phyloP scores from a whole-genome alignment of 352 stramenopile species.

The Pythium pyrilobum region DNA sequence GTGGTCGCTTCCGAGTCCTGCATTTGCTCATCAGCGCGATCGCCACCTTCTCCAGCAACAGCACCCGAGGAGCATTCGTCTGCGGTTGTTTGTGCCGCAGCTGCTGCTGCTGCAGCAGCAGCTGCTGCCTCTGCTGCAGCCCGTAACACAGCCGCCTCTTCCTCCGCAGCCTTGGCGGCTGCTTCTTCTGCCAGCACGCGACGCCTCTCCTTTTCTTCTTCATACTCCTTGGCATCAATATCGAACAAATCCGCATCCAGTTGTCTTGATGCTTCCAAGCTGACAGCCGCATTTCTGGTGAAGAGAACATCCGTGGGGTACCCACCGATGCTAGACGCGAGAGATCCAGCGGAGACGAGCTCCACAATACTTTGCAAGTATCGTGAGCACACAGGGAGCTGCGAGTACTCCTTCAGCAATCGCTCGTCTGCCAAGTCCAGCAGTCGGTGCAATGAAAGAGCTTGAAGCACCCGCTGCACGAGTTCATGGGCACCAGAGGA shows the following conservation, averaged over 20 bases:
- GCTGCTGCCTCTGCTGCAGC: slow-evolving; percentile 11
- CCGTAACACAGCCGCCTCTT: no score
- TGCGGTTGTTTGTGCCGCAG: not conserved
- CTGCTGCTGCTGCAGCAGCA: slow-evolving; percentile 13
- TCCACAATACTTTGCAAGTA: slow-evolving; percentile 85
- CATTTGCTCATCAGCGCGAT: slow-evolving; percentile 17
- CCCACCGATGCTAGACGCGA: slow-evolving; percentile 54
- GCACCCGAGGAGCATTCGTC: not conserved
- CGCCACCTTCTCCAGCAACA: slow-evolving; percentile 6
- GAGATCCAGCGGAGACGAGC: slow-evolving; percentile 61
- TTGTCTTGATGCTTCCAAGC: slow-evolving; percentile 46
- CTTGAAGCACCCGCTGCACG: slow-evolving; percentile 28
- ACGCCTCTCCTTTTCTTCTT: slow-evolving; percentile 45
- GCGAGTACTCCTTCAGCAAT: slow-evolving; percentile 68
- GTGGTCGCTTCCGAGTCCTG: slow-evolving; percentile 22
- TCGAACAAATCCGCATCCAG: slow-evolving; percentile 66
- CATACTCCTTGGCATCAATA: slow-evolving; percentile 64
- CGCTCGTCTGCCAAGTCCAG: slow-evolving; percentile 67
- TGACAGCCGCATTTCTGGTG: slow-evolving; percentile 27
- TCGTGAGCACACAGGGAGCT: slow-evolving; percentile 72
- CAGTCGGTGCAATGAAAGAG: slow-evolving; percentile 64
- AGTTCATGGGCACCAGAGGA: slow-evolving; percentile 8
- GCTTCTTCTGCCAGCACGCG: slow-evolving; percentile 36
- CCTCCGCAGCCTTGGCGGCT: slow-evolving; percentile 43
- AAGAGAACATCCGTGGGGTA: slow-evolving; percentile 47